Conservation (phyloP, 2,329 filamentous ascomycete species). For the Sclerotinia minor region DNA sequence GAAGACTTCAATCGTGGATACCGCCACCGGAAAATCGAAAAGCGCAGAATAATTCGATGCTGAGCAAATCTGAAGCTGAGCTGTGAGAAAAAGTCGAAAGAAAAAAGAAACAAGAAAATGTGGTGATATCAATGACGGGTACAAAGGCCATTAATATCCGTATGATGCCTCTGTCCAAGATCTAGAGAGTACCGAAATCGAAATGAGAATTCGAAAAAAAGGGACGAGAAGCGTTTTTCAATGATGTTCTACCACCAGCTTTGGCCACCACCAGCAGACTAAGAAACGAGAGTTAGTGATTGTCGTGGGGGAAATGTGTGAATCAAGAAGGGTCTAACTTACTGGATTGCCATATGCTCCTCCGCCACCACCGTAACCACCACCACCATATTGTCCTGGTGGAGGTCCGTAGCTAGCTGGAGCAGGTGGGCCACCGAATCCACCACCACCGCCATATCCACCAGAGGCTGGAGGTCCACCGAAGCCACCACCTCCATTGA, state of each 20-base stretch:
- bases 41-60: constrained; percentile 31
- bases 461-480: constrained; percentile 45
- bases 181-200: constrained; percentile 33
- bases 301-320: too few species aligned
- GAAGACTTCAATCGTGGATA: constrained; percentile 36
- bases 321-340: background rate
- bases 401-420: constrained; percentile 54
- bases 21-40: constrained; percentile 41
- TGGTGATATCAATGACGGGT: constrained; percentile 29
- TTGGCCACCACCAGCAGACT: constrained; percentile 49
- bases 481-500: constrained; percentile 55
- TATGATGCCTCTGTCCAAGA: constrained; percentile 37
- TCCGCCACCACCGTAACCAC: constrained; percentile 55
- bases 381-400: constrained; percentile 38
- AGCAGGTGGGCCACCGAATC: constrained; percentile 58
- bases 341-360: constrained; percentile 54
- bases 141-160: constrained; percentile 34
- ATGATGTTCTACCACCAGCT: constrained; percentile 55
- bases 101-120: constrained; percentile 25
- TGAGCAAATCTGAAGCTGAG: constrained; percentile 32
- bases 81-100: constrained; percentile 26
- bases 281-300: background rate
- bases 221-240: constrained; percentile 32
- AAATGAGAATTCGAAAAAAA: constrained; percentile 32
- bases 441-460: constrained; percentile 54